Evolutionary conservation across 2,329 filamentous ascomycete genomes (phyloP).

Genomic region (Emergomyces pasteurianus): DNA sequence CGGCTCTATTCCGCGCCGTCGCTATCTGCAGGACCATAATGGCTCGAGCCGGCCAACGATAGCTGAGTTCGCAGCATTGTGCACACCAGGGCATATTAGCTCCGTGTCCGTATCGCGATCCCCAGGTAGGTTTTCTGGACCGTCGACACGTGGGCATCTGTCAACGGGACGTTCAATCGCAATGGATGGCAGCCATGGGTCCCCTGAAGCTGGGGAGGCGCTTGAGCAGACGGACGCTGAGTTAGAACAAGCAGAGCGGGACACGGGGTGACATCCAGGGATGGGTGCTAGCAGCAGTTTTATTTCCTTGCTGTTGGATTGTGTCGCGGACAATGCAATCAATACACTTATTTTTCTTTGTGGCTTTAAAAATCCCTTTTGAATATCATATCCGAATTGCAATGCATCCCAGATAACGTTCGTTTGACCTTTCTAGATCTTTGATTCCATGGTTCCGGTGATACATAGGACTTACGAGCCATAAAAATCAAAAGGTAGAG

Average conservation of each 20-base stretch:
- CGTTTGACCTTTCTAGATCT: background rate
- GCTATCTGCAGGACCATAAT: background rate
- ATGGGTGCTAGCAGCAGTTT: background rate
- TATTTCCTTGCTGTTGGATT: background rate
- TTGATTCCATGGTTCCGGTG: background rate
- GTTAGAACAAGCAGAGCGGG: background rate
- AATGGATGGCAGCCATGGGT: background rate
- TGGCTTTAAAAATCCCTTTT: background rate
- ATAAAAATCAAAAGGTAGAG: no score
- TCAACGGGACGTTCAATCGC: background rate
- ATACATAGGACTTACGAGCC: background rate
- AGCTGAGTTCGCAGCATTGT: background rate
- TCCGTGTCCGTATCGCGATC: background rate
- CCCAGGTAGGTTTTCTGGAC: background rate
- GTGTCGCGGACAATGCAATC: background rate
- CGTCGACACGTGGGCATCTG: background rate
- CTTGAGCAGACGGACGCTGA: background rate
- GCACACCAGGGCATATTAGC: background rate
- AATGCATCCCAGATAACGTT: background rate
- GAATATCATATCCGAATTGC: background rate
- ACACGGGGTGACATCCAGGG: background rate
- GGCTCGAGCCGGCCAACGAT: background rate
- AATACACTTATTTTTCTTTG: background rate
- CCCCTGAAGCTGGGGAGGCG: background rate
- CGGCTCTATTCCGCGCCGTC: constrained; percentile 3